Percentiles rank a stretch among this genome's conserved stretches.
Evolutionary conservation across 2,329 filamentous ascomycete genomes (phyloP).

Genomic region (Mariannaea sp.): DNA sequence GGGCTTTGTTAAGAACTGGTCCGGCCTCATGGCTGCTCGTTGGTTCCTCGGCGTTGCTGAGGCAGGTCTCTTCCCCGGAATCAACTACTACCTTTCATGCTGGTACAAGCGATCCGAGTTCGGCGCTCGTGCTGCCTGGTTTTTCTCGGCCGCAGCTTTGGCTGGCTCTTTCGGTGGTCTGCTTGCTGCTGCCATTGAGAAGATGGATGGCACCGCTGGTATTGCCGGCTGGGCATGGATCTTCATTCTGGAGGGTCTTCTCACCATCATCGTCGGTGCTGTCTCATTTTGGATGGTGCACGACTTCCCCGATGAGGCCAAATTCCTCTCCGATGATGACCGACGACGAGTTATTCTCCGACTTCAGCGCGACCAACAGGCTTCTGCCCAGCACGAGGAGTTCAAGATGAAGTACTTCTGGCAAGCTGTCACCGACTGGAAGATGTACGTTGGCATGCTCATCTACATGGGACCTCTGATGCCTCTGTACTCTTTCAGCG

Average conservation of each 20-base stretch:
- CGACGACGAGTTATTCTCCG: constrained; percentile 73
- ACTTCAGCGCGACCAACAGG: constrained; percentile 72
- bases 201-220: constrained; percentile 68
- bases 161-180: constrained; percentile 79
- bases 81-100: constrained; percentile 81
- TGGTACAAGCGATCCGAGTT: constrained; percentile 85
- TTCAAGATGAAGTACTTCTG: constrained; percentile 76
- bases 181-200: constrained; percentile 71
- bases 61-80: constrained; percentile 75
- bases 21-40: constrained; percentile 67
- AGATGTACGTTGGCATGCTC: constrained; percentile 75
- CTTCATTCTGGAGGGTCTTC: constrained; percentile 71
- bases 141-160: constrained; percentile 82
- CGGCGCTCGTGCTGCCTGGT: constrained; percentile 78
- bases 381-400: constrained; percentile 73
- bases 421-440: constrained; percentile 78
- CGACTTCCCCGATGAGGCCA: constrained; percentile 79
- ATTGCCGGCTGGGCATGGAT: constrained; percentile 67
- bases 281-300: constrained; percentile 78
- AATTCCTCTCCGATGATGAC: constrained; percentile 72
- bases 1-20: constrained; percentile 68
- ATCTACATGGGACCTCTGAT: constrained; percentile 80
- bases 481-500: constrained; percentile 74
- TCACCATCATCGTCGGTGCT: constrained; percentile 71
- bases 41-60: constrained; percentile 77